Conservation (phyloP, 352 stramenopile genomes). For the Phytophthora sojae region DNA sequence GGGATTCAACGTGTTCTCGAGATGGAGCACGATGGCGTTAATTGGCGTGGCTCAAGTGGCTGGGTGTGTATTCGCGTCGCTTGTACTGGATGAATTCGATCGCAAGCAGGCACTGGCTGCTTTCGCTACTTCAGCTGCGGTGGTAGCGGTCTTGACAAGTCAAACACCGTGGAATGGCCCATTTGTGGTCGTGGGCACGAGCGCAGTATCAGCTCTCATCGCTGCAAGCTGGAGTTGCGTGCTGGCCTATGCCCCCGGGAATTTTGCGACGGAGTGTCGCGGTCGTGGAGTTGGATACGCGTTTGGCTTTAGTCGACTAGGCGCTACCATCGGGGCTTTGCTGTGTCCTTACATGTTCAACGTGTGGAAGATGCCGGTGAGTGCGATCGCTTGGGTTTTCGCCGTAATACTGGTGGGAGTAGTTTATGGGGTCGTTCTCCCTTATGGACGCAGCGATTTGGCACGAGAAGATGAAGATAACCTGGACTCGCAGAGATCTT, state of each 20-base stretch:
- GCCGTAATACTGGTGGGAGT: constrained; percentile 11
- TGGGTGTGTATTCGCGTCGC: constrained; percentile 22
- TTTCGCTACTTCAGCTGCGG: constrained; percentile 3
- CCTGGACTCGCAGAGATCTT: not conserved
- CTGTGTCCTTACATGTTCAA: constrained; percentile 40
- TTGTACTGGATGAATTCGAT: constrained; percentile 17
- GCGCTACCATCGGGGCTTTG: constrained; percentile 14
- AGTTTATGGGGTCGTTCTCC: constrained; percentile 3
- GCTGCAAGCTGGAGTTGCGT: constrained; percentile 33
- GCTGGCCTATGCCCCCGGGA: constrained; percentile 23
- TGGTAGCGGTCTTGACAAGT: constrained; percentile 12
- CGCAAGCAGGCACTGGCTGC: constrained; percentile 14
- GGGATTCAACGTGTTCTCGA: constrained; percentile 36
- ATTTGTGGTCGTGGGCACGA: constrained; percentile 15
- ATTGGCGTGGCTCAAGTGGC: constrained; percentile 20
- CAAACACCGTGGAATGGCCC: constrained; percentile 21
- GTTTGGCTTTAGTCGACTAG: constrained; percentile 29
- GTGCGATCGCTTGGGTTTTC: constrained; percentile 30
- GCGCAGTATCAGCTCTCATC: constrained; percentile 18
- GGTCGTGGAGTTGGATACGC: constrained; percentile 26
- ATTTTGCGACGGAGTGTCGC: constrained; percentile 15
- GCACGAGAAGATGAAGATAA: not conserved
- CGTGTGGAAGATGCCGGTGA: constrained; percentile 30
- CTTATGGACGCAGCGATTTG: not conserved
- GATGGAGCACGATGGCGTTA: constrained; percentile 21